Base-by-base conservation (phyloP, 2,329 filamentous ascomycete genomes). In the Sphaceloma murrayae region DNA sequence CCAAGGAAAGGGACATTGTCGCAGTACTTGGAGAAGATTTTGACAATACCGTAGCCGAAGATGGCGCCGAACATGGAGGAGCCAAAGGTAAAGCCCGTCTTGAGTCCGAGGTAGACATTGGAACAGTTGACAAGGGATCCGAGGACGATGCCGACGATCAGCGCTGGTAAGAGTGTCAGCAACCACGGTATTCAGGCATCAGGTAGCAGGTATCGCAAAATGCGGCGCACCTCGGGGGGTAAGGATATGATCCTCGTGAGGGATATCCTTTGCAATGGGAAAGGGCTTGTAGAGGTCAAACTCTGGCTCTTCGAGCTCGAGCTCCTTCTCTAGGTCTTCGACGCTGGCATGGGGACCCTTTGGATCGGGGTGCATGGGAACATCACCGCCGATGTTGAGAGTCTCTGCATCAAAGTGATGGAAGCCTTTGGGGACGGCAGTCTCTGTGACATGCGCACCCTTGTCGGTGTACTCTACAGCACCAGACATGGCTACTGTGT, bases 111-210 rank as follows among this genome's bases (percentile, higher is more conserved):
- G 52, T 79, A 79, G 31, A 79, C 65, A 22, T 79, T 79, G 47
- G 74, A 77, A 7, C 74, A 73, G 52, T 77, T 77, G 51, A 78
- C 74, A 6, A 79, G 64, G 11, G 70, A 73, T 34, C 76, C 76
- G 21, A 76, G 68, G 31, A 73, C 54, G 45, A 72, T 67, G 34
- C 76, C 75, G 24, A 74, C 61, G 29, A 76, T 46, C 17, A 79
- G 59, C 11, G 75, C 74, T 40, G 10, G 7, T n/a, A 14, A n/a
- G n/a, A n/a, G n/a, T n/a, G n/a, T n/a, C n/a, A n/a, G n/a, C n/a
- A n/a, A n/a, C n/a, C n/a, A n/a, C n/a, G n/a, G n/a, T n/a, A n/a
- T n/a, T n/a, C n/a, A n/a, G n/a, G n/a, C n/a, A n/a, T n/a, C n/a
- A n/a, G n/a, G n/a, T n/a, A n/a, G n/a, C n/a, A n/a, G n/a, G n/a